Evolutionary conservation across 768 basidiomycete genomes (phyloP).

Genomic region (Lyophyllum shimeji): DNA sequence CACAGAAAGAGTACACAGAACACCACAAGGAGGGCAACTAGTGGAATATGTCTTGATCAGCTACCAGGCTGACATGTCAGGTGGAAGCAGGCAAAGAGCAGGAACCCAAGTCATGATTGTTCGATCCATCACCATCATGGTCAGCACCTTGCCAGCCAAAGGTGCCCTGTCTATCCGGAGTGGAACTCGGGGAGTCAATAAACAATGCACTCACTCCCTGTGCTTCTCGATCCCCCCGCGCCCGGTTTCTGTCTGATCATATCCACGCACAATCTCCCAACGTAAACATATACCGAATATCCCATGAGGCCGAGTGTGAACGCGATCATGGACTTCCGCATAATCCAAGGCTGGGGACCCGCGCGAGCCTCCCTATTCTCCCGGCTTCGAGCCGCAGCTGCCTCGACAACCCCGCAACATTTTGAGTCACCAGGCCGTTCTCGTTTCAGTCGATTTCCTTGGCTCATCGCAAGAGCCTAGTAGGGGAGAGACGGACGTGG

Average conservation of each 20-base stretch:
- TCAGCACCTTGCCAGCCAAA: too few species aligned
- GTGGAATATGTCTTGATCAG: constrained; percentile 8
- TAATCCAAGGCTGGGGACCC: constrained; percentile 71
- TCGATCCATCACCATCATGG: too few species aligned
- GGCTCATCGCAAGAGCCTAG: neutral
- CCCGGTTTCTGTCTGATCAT: constrained; percentile 53
- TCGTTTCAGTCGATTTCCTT: neutral
- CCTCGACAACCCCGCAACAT: constrained; percentile 55
- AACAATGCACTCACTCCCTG: constrained; percentile 62
- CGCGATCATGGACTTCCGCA: constrained; percentile 65
- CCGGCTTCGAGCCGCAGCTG: constrained; percentile 38
- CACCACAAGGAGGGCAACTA: constrained; percentile 67
- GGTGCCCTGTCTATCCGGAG: neutral
- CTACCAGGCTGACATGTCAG: neutral
- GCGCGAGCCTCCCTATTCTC: constrained; percentile 40
- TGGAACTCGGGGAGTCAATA: neutral
- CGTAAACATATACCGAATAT: constrained; percentile 78
- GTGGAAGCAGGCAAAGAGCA: neutral
- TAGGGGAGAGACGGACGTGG: neutral
- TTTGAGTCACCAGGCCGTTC: constrained; percentile 13
- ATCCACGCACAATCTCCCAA: constrained; percentile 66
- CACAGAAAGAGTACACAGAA: constrained; percentile 66
- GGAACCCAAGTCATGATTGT: neutral
- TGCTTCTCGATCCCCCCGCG: constrained; percentile 45
- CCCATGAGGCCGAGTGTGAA: constrained; percentile 59